Evolutionary conservation across 495 filamentous ascomycete genomes (phyloP), one percentile per base, ranked within the genome.

Genomic region (Friedmanniomyces simplex): DNA sequence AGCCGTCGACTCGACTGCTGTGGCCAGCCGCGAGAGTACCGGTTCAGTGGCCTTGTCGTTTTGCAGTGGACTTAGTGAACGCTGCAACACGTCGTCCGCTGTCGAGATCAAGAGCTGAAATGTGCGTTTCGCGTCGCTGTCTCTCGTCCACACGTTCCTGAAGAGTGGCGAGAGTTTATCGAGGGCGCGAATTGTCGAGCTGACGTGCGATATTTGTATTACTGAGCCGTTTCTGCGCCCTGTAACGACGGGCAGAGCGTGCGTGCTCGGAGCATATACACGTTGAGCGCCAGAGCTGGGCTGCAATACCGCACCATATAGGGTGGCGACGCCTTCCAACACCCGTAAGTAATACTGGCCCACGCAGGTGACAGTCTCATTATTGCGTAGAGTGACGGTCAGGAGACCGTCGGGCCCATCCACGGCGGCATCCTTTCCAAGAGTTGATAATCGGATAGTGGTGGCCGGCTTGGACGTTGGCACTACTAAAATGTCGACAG

Each of bases 271-370:
- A 30, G 85, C 84, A 72, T 83, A 85, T 10, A 91, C 77, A 68
- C 82, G 75, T 58, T 84, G 77, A 0, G 76, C 51, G 1, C 66
- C 63, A 16, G 78, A 71, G 0, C 78, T 79, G 10, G 78, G 67
- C 34, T 73, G 73, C 8, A 94, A 58, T 20, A 77, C 80, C 0
- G 86, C 82, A 3, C 88, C 88, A 62, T 79, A 74, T 20, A 86
- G 57, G 59, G 79, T 79, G 24, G 90, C 71, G 39, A 82, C 78
- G 25, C 84, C 82, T 52, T 81, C 76, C 43, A 74, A 75, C 2
- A 91, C 78, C 68, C 78, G 80, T 21, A 95, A 58, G 50, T 87
- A 85, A 71, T 84, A 95, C 58, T 83, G 82, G 4, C 89, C 89
- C 2, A 91, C 65, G 24, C 88, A 67, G 11, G 84, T 78, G 30